Base-by-base conservation (phyloP, 1,284 basidiomycete species). In the Malassezia sympodialis region DNA sequence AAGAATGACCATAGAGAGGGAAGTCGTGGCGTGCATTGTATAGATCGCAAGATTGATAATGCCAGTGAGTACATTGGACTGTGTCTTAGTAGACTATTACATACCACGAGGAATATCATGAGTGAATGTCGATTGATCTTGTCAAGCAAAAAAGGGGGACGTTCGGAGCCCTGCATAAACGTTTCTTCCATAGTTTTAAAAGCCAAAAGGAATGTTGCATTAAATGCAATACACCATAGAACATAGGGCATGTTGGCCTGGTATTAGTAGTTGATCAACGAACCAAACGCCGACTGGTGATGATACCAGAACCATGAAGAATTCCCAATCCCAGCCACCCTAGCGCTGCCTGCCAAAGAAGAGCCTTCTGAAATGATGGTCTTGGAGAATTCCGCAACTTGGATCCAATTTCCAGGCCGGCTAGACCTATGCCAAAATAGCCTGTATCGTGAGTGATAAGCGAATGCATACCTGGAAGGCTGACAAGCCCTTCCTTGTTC, bases 401-500 rank as follows among this genome's bases (percentile, higher is more conserved):
- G 0, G 87, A 85, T 1, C 91, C 93, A 0, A 82, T 79, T 1
- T 86, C 84, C 10, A 93, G 78, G 1, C 90, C 93, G 11, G 96
- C 77, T 2, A 96, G 78, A 69, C 91, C 90, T 56, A 98, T 84
- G 0, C 89, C 81, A 8, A 94, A 79, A 75, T 98, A 98, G 6
- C 93, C 91, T 86, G 19, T 8, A 60, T 12, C 19, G 32, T n/a
- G n/a, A 27, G 23, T 19, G 34, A 17, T 14, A 40, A 10, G 31
- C 12, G 2, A 23, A 15, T 35, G 39, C 6, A 21, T 24, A 84
- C 87, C 87, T 44, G 82, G 76, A 24, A 96, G 79, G 4, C 86
- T 90, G 21, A 85, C 79, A 32, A 98, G 69, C 0, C 94, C 93
- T 73, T 96, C 90, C 70, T 94, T 96, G 77, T 98, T 96, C 34